These are phyloP conservation scores for Ephemerocybe angulata DNA, from an alignment of 768 basidiomycete species.

Conservation along the genomic window DNA sequence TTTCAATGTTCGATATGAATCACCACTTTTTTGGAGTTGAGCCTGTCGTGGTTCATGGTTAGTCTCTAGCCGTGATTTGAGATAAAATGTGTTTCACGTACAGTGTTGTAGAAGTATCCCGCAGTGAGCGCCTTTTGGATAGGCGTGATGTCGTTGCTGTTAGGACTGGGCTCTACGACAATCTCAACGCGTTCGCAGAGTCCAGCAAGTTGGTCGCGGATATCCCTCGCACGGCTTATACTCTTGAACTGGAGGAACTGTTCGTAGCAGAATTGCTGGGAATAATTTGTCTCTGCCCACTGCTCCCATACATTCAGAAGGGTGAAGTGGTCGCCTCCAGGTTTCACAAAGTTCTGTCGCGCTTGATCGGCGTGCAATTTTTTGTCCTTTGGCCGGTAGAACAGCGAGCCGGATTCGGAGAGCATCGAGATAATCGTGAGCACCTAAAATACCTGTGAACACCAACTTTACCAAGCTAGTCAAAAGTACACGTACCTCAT, in stretches of 20 bases:
- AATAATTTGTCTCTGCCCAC: slow-evolving; percentile 97
- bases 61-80: not conserved
- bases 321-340: slow-evolving; percentile 97
- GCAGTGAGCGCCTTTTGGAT: slow-evolving; percentile 94
- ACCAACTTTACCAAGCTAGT: not conserved
- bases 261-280: slow-evolving; percentile 95
- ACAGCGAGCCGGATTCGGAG: slow-evolving; percentile 89
- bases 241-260: slow-evolving; percentile 96
- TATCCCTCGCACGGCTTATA: slow-evolving; percentile 89
- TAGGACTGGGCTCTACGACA: slow-evolving; percentile 81
- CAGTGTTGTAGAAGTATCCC: slow-evolving; percentile 95
- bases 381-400: slow-evolving; percentile 98
- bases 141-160: slow-evolving; percentile 88
- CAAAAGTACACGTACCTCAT: slow-evolving; percentile 66
- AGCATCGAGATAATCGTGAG: slow-evolving; percentile 97
- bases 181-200: slow-evolving; percentile 97
- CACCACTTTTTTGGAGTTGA: slow-evolving; percentile 90
- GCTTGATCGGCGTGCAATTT: slow-evolving; percentile 97
- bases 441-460: slow-evolving; percentile 46
- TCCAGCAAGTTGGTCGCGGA: slow-evolving; percentile 91
- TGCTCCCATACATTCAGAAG: slow-evolving; percentile 98
- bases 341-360: slow-evolving; percentile 91
- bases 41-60: slow-evolving; percentile 47
- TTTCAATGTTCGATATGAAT: slow-evolving; percentile 95
- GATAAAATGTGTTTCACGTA: slow-evolving; percentile 31